Percentiles rank a stretch among this genome's conserved stretches.
Evolutionary conservation across 2,329 filamentous ascomycete genomes (phyloP).

Genomic region (Metarhizium sp.): DNA sequence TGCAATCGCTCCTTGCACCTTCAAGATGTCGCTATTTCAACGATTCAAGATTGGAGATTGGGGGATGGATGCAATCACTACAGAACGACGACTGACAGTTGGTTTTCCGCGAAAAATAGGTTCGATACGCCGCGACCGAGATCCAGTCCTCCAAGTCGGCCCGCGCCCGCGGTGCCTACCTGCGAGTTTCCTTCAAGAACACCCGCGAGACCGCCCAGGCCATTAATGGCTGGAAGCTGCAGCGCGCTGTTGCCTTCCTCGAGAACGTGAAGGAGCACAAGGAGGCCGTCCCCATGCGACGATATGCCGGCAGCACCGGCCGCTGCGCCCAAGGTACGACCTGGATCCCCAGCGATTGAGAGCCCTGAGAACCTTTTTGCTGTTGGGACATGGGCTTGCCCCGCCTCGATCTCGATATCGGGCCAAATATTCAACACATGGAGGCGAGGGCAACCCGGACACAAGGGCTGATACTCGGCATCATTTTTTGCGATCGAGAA

Average conservation of each 20-base stretch:
- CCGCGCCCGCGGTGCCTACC: slow-evolving; percentile 95
- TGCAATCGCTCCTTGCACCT: not conserved
- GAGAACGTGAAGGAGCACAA: slow-evolving; percentile 96
- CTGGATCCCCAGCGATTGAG: not conserved
- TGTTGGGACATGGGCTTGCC: too few relatives aligned
- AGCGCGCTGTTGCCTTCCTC: slow-evolving; percentile 91
- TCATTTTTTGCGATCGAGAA: too few relatives aligned
- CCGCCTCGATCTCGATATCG: too few relatives aligned
- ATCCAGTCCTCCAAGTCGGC: slow-evolving; percentile 88
- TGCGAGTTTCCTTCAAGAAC: slow-evolving; percentile 99
- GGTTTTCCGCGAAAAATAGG: slow-evolving; percentile 38
- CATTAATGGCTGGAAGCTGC: slow-evolving; percentile 98
- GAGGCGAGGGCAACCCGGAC: too few relatives aligned
- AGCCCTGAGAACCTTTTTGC: too few relatives aligned
- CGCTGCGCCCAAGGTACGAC: slow-evolving; percentile 94
- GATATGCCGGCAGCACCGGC: slow-evolving; percentile 92
- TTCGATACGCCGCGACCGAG: slow-evolving; percentile 91
- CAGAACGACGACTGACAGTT: slow-evolving; percentile 14
- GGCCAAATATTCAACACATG: too few relatives aligned
- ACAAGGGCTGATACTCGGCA: too few relatives aligned
- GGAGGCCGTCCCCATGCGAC: slow-evolving; percentile 96
- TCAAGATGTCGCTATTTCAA: not conserved
- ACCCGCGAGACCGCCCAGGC: slow-evolving; percentile 98
- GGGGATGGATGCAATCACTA: not conserved
- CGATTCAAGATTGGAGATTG: not conserved